A percentile compares a stretch with the other conserved stretches of the same genome.
Conservation (phyloP, 2,329 filamentous ascomycete genomes). For the Lachnellula cervina region DNA sequence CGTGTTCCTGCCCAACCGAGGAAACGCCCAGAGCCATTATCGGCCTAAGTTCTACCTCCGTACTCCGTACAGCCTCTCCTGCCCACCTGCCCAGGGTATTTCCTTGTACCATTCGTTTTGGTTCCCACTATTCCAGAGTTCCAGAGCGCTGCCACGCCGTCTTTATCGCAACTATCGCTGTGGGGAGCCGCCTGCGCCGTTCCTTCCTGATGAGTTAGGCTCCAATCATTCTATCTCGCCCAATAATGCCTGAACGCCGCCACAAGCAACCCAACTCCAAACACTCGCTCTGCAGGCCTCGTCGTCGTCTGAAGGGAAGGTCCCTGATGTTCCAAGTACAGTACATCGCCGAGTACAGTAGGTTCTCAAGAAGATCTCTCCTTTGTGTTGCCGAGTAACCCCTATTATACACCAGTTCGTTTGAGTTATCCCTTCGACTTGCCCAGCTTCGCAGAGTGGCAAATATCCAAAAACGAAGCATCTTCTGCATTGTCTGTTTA, state of each 20-base stretch:
- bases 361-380: background rate
- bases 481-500: constrained; percentile 3
- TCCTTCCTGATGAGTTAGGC: background rate
- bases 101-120: background rate
- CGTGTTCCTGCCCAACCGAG: constrained; percentile 2
- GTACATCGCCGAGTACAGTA: constrained; percentile 1
- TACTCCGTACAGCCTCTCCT: background rate
- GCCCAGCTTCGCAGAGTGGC: constrained; percentile 12
- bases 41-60: background rate
- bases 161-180: background rate
- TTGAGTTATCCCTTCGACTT: background rate
- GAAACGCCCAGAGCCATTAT: background rate
- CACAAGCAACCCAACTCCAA: background rate
- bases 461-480: constrained; percentile 3
- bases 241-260: constrained; percentile 11
- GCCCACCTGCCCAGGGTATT: background rate
- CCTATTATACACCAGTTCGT: background rate
- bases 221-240: constrained; percentile 1
- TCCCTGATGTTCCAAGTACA: constrained; percentile 1
- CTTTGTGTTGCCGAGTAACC: background rate
- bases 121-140: background rate
- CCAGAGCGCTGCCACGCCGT: background rate
- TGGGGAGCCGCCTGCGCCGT: background rate
- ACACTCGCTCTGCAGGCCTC: background rate
- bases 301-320: background rate